Conservation (phyloP, 106 monocot genomes). For the Dioscorea dumetorum region DNA sequence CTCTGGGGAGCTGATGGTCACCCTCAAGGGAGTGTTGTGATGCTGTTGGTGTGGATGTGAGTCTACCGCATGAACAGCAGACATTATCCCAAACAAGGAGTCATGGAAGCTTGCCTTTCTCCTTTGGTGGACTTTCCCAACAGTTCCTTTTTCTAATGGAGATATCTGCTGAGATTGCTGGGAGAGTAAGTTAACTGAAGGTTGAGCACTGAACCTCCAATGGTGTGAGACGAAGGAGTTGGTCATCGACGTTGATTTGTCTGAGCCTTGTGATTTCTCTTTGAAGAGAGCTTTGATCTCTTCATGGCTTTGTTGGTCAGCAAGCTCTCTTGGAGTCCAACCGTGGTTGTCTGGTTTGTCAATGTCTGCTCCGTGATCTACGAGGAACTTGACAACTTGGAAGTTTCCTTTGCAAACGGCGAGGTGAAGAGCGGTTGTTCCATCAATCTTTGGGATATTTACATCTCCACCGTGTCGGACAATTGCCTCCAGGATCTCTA, state of each 20-base stretch:
- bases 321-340: slow-evolving; percentile 26
- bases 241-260: no score
- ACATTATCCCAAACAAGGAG: slow-evolving; percentile 45
- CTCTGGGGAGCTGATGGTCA: slow-evolving; percentile 26
- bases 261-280: background rate
- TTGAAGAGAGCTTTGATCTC: slow-evolving; percentile 24
- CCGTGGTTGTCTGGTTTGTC: slow-evolving; percentile 18
- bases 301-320: slow-evolving; percentile 38
- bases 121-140: slow-evolving; percentile 1
- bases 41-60: background rate
- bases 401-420: slow-evolving; percentile 30
- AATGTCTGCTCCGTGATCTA: slow-evolving; percentile 18
- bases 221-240: no score
- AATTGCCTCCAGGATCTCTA: slow-evolving; percentile 30
- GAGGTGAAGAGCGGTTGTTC: slow-evolving; percentile 28
- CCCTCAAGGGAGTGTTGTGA: background rate
- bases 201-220: slow-evolving; percentile 21
- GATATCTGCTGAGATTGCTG: background rate
- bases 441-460: slow-evolving; percentile 9
- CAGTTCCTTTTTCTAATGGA: background rate
- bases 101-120: slow-evolving; percentile 26
- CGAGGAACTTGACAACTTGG: slow-evolving; percentile 21
- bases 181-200: slow-evolving; percentile 4
- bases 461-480: slow-evolving; percentile 19
- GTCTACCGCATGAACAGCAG: slow-evolving; percentile 14